phyloP scores from a whole-genome alignment of 2,329 filamentous ascomycete genomes.

The Claviceps capensis region DNA sequence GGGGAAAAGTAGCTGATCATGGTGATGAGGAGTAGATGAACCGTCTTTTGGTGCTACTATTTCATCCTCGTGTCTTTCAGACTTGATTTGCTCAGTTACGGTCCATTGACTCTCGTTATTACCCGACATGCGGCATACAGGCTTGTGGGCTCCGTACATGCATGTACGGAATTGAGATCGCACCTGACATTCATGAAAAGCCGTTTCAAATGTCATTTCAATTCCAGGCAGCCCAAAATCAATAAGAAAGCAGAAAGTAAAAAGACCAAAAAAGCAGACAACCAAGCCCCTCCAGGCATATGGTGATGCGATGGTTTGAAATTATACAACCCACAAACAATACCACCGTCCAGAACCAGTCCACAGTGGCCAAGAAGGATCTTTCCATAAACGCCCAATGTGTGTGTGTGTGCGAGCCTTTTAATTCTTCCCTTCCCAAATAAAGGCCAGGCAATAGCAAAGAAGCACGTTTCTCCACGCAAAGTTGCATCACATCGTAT shows the following conservation, averaged over 20 bases:
- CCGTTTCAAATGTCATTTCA: background rate
- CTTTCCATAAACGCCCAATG: slow-evolving; percentile 5
- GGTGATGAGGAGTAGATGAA: too few species aligned
- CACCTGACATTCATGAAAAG: too few species aligned
- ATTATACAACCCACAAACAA: background rate
- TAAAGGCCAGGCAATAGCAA: background rate
- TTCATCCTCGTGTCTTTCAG: too few species aligned
- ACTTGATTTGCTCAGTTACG: too few species aligned
- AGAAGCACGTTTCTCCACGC: background rate
- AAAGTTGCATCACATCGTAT: slow-evolving; percentile 1
- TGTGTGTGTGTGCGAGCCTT: slow-evolving; percentile 1
- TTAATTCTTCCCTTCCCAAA: background rate
- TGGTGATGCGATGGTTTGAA: slow-evolving; percentile 1
- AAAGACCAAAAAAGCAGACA: background rate
- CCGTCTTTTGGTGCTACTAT: too few species aligned
- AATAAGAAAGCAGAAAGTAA: background rate
- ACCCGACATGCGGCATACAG: too few species aligned
- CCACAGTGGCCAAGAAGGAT: slow-evolving; percentile 4
- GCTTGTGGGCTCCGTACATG: too few species aligned
- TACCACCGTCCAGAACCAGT: background rate
- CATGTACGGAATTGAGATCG: too few species aligned
- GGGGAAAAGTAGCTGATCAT: too few species aligned
- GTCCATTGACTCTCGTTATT: too few species aligned
- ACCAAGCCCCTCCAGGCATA: background rate
- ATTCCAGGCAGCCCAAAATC: slow-evolving; percentile 4